Conservation (phyloP, 352 stramenopile species). For the Phytophthora nicotianae region DNA sequence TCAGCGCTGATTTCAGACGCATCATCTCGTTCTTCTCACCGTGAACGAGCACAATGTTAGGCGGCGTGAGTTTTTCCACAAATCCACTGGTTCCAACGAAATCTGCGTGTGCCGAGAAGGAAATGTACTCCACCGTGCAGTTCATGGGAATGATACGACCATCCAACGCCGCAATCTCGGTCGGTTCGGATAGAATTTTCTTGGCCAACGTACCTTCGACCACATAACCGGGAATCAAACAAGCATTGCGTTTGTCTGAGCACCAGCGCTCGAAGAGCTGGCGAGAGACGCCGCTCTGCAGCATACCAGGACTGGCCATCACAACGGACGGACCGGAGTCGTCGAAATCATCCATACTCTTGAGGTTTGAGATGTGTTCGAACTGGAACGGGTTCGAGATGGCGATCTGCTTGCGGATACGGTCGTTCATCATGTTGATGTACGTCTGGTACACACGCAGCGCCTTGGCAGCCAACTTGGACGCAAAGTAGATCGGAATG, state of each 20-base stretch:
- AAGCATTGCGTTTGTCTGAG: constrained; percentile 97
- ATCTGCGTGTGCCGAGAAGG: constrained; percentile 97
- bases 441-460: constrained; percentile 99
- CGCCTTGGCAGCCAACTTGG: constrained; percentile 95
- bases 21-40: constrained; percentile 99
- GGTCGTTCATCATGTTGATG: constrained; percentile 99
- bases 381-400: constrained; percentile 98
- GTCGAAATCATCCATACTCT: constrained; percentile 97
- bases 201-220: constrained; percentile 98
- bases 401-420: constrained; percentile 97
- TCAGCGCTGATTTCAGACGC: constrained; percentile 92
- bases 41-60: constrained; percentile 95
- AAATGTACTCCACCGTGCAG: constrained; percentile 96
- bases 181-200: constrained; percentile 96
- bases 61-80: constrained; percentile 93
- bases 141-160: constrained; percentile 95
- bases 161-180: constrained; percentile 95
- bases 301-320: constrained; percentile 98
- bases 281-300: constrained; percentile 97
- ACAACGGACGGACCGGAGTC: constrained; percentile 98
- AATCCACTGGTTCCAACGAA: constrained; percentile 97
- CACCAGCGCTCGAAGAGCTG: constrained; percentile 99
- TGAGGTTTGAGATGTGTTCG: constrained; percentile 96
- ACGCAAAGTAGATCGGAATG: constrained; percentile 99
- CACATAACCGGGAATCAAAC: constrained; percentile 99